Percentiles rank a stretch among this genome's conserved stretches.
These are phyloP conservation scores for Venturia pyrina DNA, from an alignment of 2,329 filamentous ascomycete species.

Conservation along the genomic window DNA sequence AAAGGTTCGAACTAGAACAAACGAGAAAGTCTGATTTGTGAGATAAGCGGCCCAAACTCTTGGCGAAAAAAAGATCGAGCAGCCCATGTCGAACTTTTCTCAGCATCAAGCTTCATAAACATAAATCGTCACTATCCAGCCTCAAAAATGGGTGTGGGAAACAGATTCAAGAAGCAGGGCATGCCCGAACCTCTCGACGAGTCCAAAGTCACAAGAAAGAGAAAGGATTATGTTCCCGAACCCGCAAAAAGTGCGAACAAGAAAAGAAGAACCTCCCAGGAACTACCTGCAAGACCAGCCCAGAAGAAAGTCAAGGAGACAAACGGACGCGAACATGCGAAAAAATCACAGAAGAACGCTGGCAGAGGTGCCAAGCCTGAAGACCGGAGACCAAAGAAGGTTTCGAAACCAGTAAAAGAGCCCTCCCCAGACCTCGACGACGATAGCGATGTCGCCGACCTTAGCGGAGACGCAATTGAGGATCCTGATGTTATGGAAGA, in stretches of 20 bases:
- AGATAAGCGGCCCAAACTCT: no score
- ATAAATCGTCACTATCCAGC: not conserved
- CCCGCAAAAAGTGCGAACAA: constrained; percentile 32
- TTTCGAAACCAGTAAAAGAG: constrained; percentile 9
- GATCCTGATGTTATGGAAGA: constrained; percentile 34
- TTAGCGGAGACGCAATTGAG: constrained; percentile 24
- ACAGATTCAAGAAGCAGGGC: constrained; percentile 94
- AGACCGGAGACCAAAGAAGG: constrained; percentile 22
- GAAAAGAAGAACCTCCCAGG: constrained; percentile 18
- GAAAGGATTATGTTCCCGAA: constrained; percentile 52
- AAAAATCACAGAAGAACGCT: constrained; percentile 24
- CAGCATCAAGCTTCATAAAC: not conserved
- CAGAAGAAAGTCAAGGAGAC: constrained; percentile 21
- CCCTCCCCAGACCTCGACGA: constrained; percentile 23
- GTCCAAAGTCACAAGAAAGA: constrained; percentile 65
- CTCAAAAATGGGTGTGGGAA: constrained; percentile 71
- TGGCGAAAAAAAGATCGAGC: no score
- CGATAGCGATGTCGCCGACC: constrained; percentile 18
- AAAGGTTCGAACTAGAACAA: no score
- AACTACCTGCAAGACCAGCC: constrained; percentile 21
- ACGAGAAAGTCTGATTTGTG: no score
- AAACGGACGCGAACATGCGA: constrained; percentile 17
- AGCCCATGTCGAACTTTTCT: not conserved
- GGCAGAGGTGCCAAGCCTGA: constrained; percentile 25
- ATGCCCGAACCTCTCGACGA: constrained; percentile 75